Evolutionary conservation across 2,329 filamentous ascomycete genomes (phyloP).

Genomic region (Tolypocladium amazonense): DNA sequence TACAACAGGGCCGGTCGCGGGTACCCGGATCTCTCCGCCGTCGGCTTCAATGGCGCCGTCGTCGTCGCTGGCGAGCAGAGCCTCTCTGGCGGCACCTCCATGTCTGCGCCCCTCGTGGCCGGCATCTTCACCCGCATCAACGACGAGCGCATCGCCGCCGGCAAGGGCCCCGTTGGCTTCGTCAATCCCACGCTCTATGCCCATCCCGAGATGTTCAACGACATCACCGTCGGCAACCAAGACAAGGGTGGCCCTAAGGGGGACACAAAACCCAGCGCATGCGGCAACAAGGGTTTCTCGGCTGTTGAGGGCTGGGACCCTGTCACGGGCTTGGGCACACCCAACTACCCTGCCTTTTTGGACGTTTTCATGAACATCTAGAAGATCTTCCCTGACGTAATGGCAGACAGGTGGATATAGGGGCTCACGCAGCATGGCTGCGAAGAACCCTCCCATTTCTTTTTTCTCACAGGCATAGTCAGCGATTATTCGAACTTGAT

Average conservation of each 20-base stretch:
- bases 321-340: conserved; percentile 9
- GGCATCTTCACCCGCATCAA: conserved; percentile 22
- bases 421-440: background rate
- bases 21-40: background rate
- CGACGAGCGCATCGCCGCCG: conserved; percentile 15
- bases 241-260: conserved; percentile 5
- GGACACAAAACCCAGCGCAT: conserved; percentile 4
- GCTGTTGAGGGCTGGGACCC: conserved; percentile 10
- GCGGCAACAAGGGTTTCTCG: conserved; percentile 9
- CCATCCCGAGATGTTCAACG: conserved; percentile 6
- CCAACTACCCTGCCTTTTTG: conserved; percentile 15
- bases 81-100: conserved; percentile 38
- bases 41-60: conserved; percentile 9
- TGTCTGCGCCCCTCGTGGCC: conserved; percentile 22
- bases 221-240: conserved; percentile 8
- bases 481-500: background rate
- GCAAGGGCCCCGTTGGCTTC: conserved; percentile 19
- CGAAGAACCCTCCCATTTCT: background rate
- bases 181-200: conserved; percentile 19
- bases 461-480: background rate
- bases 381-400: background rate
- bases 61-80: conserved; percentile 29
- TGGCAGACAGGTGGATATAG: background rate
- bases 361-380: conserved; percentile 26
- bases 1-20: background rate